Percentiles rank a stretch among this genome's conserved stretches.
These are phyloP conservation scores for Apocynum venetum DNA, from an alignment of 257 asterid genomes.

Conservation along the genomic window DNA sequence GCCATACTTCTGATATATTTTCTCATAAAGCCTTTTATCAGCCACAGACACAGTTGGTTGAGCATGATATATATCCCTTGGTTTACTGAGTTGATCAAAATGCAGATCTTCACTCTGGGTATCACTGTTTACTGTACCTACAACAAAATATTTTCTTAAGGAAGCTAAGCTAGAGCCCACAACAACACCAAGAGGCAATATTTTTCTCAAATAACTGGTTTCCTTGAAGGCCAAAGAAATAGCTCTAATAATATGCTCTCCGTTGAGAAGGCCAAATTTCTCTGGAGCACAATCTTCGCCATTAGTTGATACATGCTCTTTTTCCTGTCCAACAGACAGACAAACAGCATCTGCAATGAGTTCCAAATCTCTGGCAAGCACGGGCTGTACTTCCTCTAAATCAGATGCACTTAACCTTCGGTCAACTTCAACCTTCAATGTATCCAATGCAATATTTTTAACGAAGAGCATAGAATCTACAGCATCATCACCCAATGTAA, in stretches of 20 bases:
- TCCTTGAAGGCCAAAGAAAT: conserved; percentile 66
- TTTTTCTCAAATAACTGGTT: conserved; percentile 54
- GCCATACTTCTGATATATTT: conserved; percentile 19
- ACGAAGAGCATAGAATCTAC: conserved; percentile 34
- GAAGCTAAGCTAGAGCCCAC: conserved; percentile 84
- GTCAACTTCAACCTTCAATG: conserved; percentile 68
- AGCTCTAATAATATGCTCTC: conserved; percentile 48
- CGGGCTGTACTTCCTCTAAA: conserved; percentile 53
- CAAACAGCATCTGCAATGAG: conserved; percentile 66
- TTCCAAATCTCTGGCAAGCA: conserved; percentile 67
- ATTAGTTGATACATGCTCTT: conserved; percentile 15
- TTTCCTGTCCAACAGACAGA: conserved; percentile 45
- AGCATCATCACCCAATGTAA: conserved; percentile 28
- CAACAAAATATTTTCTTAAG: conserved; percentile 58
- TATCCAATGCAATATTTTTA: conserved; percentile 50
- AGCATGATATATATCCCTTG: conserved; percentile 22
- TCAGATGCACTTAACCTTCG: conserved; percentile 52
- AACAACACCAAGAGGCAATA: conserved; percentile 81
- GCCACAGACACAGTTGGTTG: conserved; percentile 26
- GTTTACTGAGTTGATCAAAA: conserved; percentile 30
- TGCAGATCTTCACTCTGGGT: conserved; percentile 28
- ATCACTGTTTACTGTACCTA: conserved; percentile 39
- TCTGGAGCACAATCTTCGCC: conserved; percentile 28
- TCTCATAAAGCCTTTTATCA: conserved; percentile 18
- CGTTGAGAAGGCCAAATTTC: conserved; percentile 47